A percentile compares a stretch with the other conserved stretches of the same genome.
Evolutionary conservation across 176 grass and related monocot genomes (phyloP).

Genomic region (Juncus inflexus): DNA sequence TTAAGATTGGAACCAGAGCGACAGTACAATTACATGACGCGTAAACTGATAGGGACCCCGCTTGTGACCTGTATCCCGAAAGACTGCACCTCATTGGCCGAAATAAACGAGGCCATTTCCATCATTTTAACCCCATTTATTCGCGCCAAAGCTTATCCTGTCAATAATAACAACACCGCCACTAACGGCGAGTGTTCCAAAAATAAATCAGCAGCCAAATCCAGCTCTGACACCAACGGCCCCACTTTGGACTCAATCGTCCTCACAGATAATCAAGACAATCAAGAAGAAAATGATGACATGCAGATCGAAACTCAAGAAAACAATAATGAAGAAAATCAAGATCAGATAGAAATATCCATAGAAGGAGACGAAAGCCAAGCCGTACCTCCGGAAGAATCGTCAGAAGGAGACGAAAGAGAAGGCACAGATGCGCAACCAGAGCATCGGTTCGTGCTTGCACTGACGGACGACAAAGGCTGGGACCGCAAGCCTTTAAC

Average conservation of each 20-base stretch:
- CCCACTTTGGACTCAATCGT: constrained; percentile 81
- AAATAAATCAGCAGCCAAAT: too few relatives aligned
- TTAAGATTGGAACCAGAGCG: constrained; percentile 47
- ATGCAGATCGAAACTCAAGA: constrained; percentile 16
- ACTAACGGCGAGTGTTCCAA: too few relatives aligned
- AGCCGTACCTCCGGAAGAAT: neutral
- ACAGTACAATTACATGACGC: constrained; percentile 36
- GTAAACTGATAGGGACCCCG: constrained; percentile 73
- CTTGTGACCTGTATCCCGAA: constrained; percentile 66
- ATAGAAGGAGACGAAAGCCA: constrained; percentile 20
- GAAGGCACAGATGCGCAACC: constrained; percentile 34
- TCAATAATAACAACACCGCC: constrained; percentile 23
- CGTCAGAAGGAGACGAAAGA: constrained; percentile 17
- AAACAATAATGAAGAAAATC: neutral
- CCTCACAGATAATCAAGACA: constrained; percentile 29
- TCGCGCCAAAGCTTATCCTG: constrained; percentile 42
- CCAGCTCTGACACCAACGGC: constrained; percentile 24
- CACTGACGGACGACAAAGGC: constrained; percentile 78
- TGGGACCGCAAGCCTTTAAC: constrained; percentile 29
- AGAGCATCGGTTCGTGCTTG: constrained; percentile 56
- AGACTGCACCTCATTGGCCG: constrained; percentile 42
- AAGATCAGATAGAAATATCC: constrained; percentile 20
- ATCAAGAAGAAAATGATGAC: constrained; percentile 27
- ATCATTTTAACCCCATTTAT: constrained; percentile 55
- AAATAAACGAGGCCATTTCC: constrained; percentile 61